phyloP scores from a whole-genome alignment of 2,329 filamentous ascomycete species.

The Cercospora zeina region DNA sequence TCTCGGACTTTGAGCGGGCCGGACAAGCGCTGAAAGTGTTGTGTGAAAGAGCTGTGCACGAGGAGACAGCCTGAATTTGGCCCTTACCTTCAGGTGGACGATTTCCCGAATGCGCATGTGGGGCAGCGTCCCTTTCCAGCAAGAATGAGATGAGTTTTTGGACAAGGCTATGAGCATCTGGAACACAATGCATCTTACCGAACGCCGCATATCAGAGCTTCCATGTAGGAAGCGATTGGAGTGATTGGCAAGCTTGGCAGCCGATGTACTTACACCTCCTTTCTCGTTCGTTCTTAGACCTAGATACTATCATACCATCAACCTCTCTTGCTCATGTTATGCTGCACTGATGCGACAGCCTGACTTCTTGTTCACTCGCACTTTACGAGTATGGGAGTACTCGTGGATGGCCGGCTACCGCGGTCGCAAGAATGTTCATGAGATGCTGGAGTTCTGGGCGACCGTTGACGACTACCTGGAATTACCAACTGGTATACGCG shows the following conservation, averaged over 20 bases:
- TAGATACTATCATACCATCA: too few relatives aligned
- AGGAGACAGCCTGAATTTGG: neutral
- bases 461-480: neutral
- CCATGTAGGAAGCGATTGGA: too few relatives aligned
- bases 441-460: neutral
- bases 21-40: constrained; percentile 7
- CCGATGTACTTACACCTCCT: too few relatives aligned
- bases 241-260: too few relatives aligned
- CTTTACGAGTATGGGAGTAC: neutral
- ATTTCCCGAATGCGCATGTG: too few relatives aligned
- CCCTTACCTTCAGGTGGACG: neutral
- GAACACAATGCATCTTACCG: neutral
- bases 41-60: neutral
- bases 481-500: too few relatives aligned
- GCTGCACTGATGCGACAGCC: neutral
- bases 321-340: too few relatives aligned
- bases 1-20: constrained; percentile 66
- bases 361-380: neutral
- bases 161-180: neutral
- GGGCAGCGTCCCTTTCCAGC: neutral
- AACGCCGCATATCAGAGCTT: too few relatives aligned
- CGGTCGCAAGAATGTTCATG: neutral
- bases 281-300: too few relatives aligned
- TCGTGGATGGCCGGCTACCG: neutral
- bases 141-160: neutral